These are phyloP conservation scores for Vigna radiata DNA, from an alignment of 306 rosid species.

Conservation along the genomic window DNA sequence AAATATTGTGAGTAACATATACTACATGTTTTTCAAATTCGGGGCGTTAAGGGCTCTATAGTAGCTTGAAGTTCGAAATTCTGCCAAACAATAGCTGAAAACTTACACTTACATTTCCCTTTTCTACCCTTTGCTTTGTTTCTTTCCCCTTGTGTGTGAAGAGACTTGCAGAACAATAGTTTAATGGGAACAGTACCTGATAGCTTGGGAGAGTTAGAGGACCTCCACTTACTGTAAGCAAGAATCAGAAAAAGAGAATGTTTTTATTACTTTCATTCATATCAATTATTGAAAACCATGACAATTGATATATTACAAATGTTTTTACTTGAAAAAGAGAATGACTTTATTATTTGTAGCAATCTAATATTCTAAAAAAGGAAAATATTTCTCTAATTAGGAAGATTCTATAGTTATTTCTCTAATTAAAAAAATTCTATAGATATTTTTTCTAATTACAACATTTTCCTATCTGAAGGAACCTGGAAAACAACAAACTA, in stretches of 20 bases:
- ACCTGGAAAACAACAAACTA: slow-evolving; percentile 83
- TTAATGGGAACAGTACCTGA: slow-evolving; percentile 81
- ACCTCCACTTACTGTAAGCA: slow-evolving; percentile 83
- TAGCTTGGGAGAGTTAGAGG: slow-evolving; percentile 82
- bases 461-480: slow-evolving; percentile 54
- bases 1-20: slow-evolving; percentile 67
- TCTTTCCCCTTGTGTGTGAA: slow-evolving; percentile 32
- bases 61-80: slow-evolving; percentile 5
- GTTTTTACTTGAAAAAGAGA: too few species aligned
- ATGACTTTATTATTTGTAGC: too few species aligned
- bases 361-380: too few species aligned
- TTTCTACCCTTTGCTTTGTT: not conserved
- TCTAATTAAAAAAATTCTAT: too few species aligned
- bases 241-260: not conserved
- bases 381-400: too few species aligned
- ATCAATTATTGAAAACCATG: too few species aligned
- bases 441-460: too few species aligned
- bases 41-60: not conserved
- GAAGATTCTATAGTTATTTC: too few species aligned
- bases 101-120: slow-evolving; percentile 21
- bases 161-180: slow-evolving; percentile 86
- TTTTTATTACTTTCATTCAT: too few species aligned
- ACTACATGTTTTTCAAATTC: slow-evolving; percentile 8
- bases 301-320: too few species aligned
- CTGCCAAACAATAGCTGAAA: not conserved